Percentiles rank a stretch among this genome's conserved stretches.
These are phyloP conservation scores for Perkinsus olseni DNA, from an alignment of 169 alveolate species.

Conservation along the genomic window DNA sequence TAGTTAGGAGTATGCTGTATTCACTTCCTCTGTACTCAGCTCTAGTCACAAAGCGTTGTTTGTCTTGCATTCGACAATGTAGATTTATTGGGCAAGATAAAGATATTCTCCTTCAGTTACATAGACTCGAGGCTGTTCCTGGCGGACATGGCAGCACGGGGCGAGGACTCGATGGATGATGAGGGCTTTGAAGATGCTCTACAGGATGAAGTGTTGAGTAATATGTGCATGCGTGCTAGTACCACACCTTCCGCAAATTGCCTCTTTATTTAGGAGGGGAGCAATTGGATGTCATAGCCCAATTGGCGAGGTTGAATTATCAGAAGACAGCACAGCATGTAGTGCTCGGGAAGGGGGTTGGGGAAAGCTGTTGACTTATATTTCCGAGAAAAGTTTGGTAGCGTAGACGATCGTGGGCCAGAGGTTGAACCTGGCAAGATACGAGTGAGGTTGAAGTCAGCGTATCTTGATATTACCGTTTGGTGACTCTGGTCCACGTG, in stretches of 20 bases:
- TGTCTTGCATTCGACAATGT: too few species aligned
- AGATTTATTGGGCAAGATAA: too few species aligned
- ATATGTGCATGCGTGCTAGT: background rate
- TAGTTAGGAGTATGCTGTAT: too few species aligned
- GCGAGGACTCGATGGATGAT: slow-evolving; percentile 43
- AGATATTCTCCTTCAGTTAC: background rate
- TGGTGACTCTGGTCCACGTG: too few species aligned
- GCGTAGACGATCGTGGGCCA: too few species aligned
- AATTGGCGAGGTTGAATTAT: slow-evolving; percentile 41
- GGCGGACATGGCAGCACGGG: slow-evolving; percentile 23
- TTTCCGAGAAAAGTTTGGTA: background rate
- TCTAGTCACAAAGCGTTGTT: too few species aligned
- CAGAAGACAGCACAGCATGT: slow-evolving; percentile 22
- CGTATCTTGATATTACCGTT: too few species aligned
- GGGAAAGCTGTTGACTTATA: background rate
- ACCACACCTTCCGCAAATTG: too few species aligned
- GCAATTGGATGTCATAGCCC: slow-evolving; percentile 50
- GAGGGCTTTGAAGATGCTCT: background rate
- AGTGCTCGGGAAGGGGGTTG: background rate
- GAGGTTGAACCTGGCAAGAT: too few species aligned
- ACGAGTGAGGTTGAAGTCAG: too few species aligned
- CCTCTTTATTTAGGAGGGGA: slow-evolving; percentile 45
- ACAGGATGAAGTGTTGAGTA: background rate
- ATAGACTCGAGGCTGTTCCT: background rate
- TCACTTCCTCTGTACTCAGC: too few species aligned